phyloP scores from a whole-genome alignment of 495 filamentous ascomycete genomes.

The Usnea hakonensis region DNA sequence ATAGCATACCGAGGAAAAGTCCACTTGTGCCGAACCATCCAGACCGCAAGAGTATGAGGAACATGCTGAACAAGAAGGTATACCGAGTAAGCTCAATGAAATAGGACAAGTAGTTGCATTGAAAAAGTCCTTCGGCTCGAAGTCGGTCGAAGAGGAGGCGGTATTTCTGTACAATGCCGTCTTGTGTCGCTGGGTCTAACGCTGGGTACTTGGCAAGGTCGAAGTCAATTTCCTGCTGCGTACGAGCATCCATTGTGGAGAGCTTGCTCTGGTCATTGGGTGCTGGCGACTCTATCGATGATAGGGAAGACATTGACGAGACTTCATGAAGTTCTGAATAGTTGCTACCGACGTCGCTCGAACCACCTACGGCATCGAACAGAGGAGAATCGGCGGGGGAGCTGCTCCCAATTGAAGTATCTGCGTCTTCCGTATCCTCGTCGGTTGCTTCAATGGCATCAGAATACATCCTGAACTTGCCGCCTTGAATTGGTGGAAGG shows the following conservation, averaged over 20 bases:
- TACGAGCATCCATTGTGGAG: conserved; percentile 66
- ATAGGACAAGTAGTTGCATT: conserved; percentile 83
- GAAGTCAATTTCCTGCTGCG: conserved; percentile 63
- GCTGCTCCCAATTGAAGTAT: conserved; percentile 34
- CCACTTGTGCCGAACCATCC: conserved; percentile 71
- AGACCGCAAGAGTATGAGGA: conserved; percentile 55
- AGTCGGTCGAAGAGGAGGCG: conserved; percentile 64
- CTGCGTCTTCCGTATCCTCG: conserved; percentile 33
- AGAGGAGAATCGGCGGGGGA: conserved; percentile 54
- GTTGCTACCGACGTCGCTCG: conserved; percentile 26
- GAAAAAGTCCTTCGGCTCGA: conserved; percentile 64
- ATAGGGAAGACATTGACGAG: conserved; percentile 34
- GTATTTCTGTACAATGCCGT: conserved; percentile 72
- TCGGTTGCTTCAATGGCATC: conserved; percentile 27
- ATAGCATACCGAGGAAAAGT: conserved; percentile 73
- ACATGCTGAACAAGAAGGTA: conserved; percentile 54
- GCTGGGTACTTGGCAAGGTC: conserved; percentile 79
- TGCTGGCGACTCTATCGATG: conserved; percentile 40
- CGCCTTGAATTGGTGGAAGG: conserved; percentile 86
- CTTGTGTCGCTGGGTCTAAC: conserved; percentile 67
- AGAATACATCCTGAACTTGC: conserved; percentile 59
- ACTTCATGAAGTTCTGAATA: conserved; percentile 19
- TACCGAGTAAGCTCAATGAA: conserved; percentile 71
- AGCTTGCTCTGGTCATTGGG: conserved; percentile 41
- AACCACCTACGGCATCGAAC: conserved; percentile 50